Base-by-base conservation (phyloP, 768 basidiomycete species). In the Tephrocybe sp. region DNA sequence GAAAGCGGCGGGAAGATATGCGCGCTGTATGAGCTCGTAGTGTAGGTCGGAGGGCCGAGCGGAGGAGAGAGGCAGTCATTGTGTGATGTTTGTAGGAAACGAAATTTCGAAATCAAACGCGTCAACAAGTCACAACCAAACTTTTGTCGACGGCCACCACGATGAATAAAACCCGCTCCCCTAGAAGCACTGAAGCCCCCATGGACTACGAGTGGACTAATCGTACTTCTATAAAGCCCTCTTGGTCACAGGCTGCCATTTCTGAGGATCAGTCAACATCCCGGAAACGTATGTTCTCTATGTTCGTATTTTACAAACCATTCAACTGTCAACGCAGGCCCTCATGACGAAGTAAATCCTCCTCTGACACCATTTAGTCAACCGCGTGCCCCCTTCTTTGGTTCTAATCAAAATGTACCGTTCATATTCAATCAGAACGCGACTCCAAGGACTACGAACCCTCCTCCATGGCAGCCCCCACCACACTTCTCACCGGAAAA, bases 121-220 rank as follows among this genome's bases (percentile, higher is more conserved):
- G 69, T 70, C 67, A 69, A 69, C 65, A 66, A 57, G n/a, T n/a
- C n/a, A n/a, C n/a, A n/a, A 60, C 51, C 54, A 47, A 55, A 56
- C 45, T 50, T 61, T 44, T 42, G 25, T 27, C 24, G 36, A 39
- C 41, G 24, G 10, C 57, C 61, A 45, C 45, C 59, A 45, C 64
- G 70, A 47, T 77, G 85, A 58, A 86, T 85, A 57, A 34, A 5
- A 29, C 45, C 36, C 47, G 87, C 85, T 53, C 39, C 13, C 27
- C 55, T 19, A 47, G 60, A 42, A 48, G 60, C 11, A 88, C 73
- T 42, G 91, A 91, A 62, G 87, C 85, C 3, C 91, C 91, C 3
- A 93, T 93, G 91, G 90, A 93, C 66, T 93, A 83, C 66, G 82
- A 91, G 63, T 91, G 84, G 72, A 91, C 89, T 8, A 81, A 83